Base-by-base conservation (phyloP, 495 filamentous ascomycete genomes). In the Bryoglossum gracile region DNA sequence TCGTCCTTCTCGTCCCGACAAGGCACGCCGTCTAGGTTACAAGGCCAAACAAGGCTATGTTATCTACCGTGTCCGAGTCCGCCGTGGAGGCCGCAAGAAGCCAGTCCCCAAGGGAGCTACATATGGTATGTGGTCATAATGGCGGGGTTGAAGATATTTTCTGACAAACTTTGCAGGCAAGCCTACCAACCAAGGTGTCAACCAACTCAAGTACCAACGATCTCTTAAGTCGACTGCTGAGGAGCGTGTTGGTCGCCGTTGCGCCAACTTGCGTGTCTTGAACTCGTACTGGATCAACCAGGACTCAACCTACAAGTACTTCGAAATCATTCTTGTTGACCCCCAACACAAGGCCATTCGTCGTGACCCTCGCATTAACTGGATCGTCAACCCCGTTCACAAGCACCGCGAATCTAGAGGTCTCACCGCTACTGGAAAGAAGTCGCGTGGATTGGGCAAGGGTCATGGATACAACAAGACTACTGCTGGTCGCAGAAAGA, bases 231-330 rank as follows among this genome's bases (percentile, higher is more conserved):
- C 89, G 61, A 97, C 92, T 59, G 92, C 92, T 69, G 92, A 98
- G 78, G 92, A 97, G 86, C 94, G 92, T 85, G 91, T 97, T 65
- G 92, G 94, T 63, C 89, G 91, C 69, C 89, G 90, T 66, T 95
- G 89, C 77, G 88, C 89, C 75, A 98, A 98, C 77, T 74, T 98
- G 71, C 86, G 92, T 60, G 94, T 99, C 59, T 82, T 99, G 68
- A 99, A 97, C 81, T 95, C 89, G 60, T 99, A 99, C 88, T 99
- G 92, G 92, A 89, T 97, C 83, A 99, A 99, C 82, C 92, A 99
- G 80, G 92, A 99, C 79, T 95, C 90, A 46, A 97, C 92, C 74
- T 99, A 97, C 87, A 99, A 99, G 81, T 99, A 97, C 83, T 99
- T 80, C 76, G 92, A 99, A 76, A 82, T 99, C 71, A 96, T 99